Base-by-base conservation (phyloP, 768 basidiomycete genomes). In the Naganishia vishniacii region DNA sequence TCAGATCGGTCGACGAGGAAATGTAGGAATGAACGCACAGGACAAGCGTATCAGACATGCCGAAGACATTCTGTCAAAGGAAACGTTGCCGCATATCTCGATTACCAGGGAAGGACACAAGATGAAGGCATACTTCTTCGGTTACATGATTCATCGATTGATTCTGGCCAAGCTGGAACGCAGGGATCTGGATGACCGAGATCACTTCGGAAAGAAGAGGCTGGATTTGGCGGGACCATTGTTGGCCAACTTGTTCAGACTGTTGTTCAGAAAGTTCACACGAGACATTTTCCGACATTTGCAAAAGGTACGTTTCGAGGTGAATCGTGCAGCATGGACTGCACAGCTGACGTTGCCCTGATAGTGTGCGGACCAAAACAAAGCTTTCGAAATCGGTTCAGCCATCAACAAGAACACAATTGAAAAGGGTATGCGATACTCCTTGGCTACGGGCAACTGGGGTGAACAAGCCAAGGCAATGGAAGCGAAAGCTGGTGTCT, bases 51-150 rank as follows among this genome's bases (percentile, higher is more conserved):
- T 97, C 61, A 71, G 71, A 37, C 70, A 69, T 23, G 95, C 95
- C 0, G 90, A 93, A 74, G 95, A 98, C 77, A 97, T 99, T 71
- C 73, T 99, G 63, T 93, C 98, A 79, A 98, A 97, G 79, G 94
- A 98, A 80, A 93, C 98, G 88, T 76, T 99, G 47, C 95, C 95
- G 0, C 95, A 98, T 72, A 87, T 99, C 25, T 92, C 93, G 2
- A 93, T 92, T 86, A 84, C 86, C 0, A 91, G 94, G 76, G 92
- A 92, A 4, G 91, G 91, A 6, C 91, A 94, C 78, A 91, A 89
- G 26, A 95, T 95, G 81, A 99, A 99, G 78, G 95, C 95, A 1
- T 98, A 92, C 79, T 99, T 98, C 83, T 91, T 98, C 68, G 95
- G 95, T 11, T 98, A 98, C 79, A 99, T 99, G 94, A 91, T 97